Evolutionary conservation across 1,284 basidiomycete genomes (phyloP), one percentile per base, ranked within the genome.

Genomic region (Wallemia hederae): DNA sequence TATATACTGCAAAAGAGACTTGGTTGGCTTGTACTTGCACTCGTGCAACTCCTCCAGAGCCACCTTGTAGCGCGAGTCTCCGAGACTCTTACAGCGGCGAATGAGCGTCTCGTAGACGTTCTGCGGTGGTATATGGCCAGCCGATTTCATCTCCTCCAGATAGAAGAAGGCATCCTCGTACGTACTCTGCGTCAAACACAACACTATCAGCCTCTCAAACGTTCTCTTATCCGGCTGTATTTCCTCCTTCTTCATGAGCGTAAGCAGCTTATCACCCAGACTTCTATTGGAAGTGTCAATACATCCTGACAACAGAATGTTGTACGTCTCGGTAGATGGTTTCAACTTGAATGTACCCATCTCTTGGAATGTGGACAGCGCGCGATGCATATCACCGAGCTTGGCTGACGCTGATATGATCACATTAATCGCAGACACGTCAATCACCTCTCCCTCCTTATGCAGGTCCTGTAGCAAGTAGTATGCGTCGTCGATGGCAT

Each of bases 151-250:
- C 72, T 85, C 81, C 68, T 89, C 85, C 28, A 90, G 76, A 69
- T 84, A 87, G 69, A 80, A 82, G 72, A 90, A 90, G 0, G 85
- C 85, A 65, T 86, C 82, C 67, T 89, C 85, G 69, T 87, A 90
- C 1, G 72, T 74, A 15, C 75, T 68, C 66, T 85, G 81, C 1
- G 79, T 79, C 24, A 87, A 74, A 66, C 79, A 81, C 1, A 89
- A 75, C 17, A 72, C 65, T 63, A 89, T 77, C 70, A 87, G 74
- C 34, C 74, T 72, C 64, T 80, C 77, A 69, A 81, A 87, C 2
- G 80, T 84, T 56, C 71, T 70, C 34, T 68, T 69, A 66, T 82
- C 74, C 14, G 80, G 79, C 58, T 72, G 69, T 62, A 85, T 66
- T 28, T 70, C 71, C 5, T 73, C 72, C 24, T 74, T 72, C 66